Evolutionary conservation across 23 red algal species (phyloP).

Genomic region (Gracilaria caudata): DNA sequence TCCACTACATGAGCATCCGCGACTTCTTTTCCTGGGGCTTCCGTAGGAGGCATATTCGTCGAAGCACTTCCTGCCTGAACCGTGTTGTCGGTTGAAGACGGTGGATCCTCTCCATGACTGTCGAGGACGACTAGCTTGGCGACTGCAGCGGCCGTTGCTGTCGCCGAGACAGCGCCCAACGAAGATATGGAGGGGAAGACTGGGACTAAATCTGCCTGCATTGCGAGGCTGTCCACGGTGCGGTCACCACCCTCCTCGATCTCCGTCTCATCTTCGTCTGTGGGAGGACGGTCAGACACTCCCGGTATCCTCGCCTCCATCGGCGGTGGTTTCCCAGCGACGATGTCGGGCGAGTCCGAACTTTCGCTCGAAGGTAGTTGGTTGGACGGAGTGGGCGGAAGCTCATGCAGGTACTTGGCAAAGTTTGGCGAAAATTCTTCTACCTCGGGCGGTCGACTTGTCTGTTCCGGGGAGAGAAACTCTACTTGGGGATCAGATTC

Average conservation of each 20-base stretch:
- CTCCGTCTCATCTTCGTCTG: not conserved
- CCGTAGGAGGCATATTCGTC: not conserved
- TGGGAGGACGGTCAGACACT: not conserved
- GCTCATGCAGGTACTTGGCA: conserved; percentile 41
- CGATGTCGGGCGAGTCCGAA: not conserved
- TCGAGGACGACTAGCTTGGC: not conserved
- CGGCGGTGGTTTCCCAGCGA: conserved; percentile 1
- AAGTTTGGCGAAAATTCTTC: conserved; percentile 32
- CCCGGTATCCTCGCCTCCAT: not conserved
- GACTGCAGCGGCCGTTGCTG: not conserved
- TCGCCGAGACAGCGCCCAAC: not conserved
- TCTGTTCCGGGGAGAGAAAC: not conserved
- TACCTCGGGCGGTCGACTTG: not conserved
- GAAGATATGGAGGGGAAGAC: not conserved
- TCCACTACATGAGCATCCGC: not conserved
- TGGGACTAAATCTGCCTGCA: not conserved
- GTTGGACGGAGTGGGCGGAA: conserved; percentile 22
- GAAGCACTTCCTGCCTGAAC: not conserved
- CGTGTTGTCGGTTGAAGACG: not conserved
- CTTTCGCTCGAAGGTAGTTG: conserved; percentile 28
- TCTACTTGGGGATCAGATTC: not conserved
- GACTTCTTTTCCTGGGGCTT: not conserved
- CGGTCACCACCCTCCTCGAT: not conserved
- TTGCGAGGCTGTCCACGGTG: not conserved
- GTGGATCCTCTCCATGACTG: not conserved